phyloP scores from a whole-genome alignment of 371 early-diverging fungal genomes.

The Mortierella sp. region DNA sequence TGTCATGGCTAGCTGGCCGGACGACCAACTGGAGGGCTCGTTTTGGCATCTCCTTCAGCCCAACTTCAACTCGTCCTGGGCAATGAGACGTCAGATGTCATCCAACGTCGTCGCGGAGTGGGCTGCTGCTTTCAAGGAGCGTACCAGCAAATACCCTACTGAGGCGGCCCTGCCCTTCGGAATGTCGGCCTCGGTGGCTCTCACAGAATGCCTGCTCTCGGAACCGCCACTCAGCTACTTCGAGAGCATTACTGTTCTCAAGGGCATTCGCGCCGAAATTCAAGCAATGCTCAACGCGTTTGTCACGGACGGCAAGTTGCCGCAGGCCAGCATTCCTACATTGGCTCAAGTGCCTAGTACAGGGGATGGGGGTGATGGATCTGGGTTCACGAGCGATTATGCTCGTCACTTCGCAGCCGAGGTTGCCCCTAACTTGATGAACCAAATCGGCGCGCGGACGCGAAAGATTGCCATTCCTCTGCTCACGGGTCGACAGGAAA shows the following conservation, averaged over 20 bases:
- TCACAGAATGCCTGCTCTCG: constrained; percentile 67
- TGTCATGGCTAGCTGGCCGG: constrained; percentile 77
- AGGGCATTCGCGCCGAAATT: constrained; percentile 82
- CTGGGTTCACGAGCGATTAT: constrained; percentile 74
- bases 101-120: constrained; percentile 89
- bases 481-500: constrained; percentile 73
- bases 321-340: constrained; percentile 63
- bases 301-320: constrained; percentile 67
- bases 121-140: constrained; percentile 72
- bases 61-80: constrained; percentile 78
- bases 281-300: constrained; percentile 76
- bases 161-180: constrained; percentile 66
- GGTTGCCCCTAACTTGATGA: constrained; percentile 63
- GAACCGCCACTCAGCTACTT: constrained; percentile 65
- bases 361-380: constrained; percentile 63
- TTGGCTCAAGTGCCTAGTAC: constrained; percentile 73
- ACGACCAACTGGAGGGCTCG: constrained; percentile 58
- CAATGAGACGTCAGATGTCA: constrained; percentile 84
- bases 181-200: constrained; percentile 62
- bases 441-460: constrained; percentile 60
- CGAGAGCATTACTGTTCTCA: constrained; percentile 80
- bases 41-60: constrained; percentile 57
- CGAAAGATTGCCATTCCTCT: constrained; percentile 59
- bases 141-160: constrained; percentile 61
- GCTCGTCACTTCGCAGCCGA: constrained; percentile 69